Evolutionary conservation across 352 stramenopile genomes (phyloP), one percentile per base, ranked within the genome.

Genomic region (Phytophthora europaea): DNA sequence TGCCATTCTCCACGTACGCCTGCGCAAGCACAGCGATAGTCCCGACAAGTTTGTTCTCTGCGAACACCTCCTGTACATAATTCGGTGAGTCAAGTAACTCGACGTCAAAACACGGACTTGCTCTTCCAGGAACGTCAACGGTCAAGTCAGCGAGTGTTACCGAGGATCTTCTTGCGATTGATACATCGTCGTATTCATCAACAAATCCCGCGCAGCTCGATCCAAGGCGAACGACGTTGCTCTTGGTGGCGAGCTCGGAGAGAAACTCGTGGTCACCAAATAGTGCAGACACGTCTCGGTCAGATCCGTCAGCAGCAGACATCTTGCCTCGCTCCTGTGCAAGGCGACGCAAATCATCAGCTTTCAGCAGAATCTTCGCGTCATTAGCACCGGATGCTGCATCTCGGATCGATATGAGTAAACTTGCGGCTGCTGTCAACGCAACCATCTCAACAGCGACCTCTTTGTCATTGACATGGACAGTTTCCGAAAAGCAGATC

Each of bases 1-100:
- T 58, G 0, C 53, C 75, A 31, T 90, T 75, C 23, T 91, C 80
- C 3, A 77, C 75, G 53, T 87, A 83, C 23, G 76, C 72, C n/a
- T 85, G 81, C 0, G 80, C 73, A 31, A 94, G 59, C 18, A 90
- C 78, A 4, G 79, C 82, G 10, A 89, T 54, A 22, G 74, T 71
- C 0, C 74, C 78, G 31, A 87, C 62, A 5, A 63, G 38, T 22
- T 62, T 76, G 53, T 75, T 89, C 0, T 60, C 23, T 20, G 70
- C 43, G 0, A 90, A 20, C 10, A 84, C 40, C 15, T 58, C 8
- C 31, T 69, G 47, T 3, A 85, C 51, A 60, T 59, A 56, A 47
- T 67, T 70, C 34, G 69, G 43, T n/a, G 63, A 22, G 51, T 62
- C 34, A 20, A 53, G 8, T 23, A 78, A 16, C 4, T 74, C 50